Base-by-base conservation (phyloP, 805 yeast genomes). In the Geotrichum ghanense region DNA sequence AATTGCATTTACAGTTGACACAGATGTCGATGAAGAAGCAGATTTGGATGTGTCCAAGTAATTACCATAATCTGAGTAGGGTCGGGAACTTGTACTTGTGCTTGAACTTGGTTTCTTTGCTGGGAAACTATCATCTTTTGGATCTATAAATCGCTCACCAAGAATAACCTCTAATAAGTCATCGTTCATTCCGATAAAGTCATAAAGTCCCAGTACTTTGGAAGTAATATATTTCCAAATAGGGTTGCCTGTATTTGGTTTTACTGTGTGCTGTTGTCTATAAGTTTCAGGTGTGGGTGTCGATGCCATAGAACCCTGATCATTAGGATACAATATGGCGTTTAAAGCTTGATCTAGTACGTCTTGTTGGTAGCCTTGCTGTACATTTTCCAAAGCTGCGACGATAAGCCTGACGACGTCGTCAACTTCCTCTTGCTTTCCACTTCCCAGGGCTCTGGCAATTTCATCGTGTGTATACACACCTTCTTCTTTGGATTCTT, bases 141-240 rank as follows among this genome's bases (percentile, higher is more conserved):
- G 48, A 42, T 50, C 58, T 41, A 51, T 44, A 40, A 55, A 54
- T 24, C 57, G 54, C 27, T 51, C 54, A 21, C 65, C 62, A 42
- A 63, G 58, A 7, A 66, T 52, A 22, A 65, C 56, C 48, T 63
- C 68, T 45, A 65, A 50, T 6, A 65, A 61, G 42, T 59, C 57
- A 45, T 65, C 67, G 48, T 65, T 60, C 45, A 63, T 42, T 22
- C 66, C 62, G 41, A 64, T 56, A 35, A 60, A 52, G 47, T 57
- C 58, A 12, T 31, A 31, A 7, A 31, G 17, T 5, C 37, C 37
- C 17, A 31, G 37, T 16, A 31, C 37, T n/a, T 16, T 31, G 4
- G 37, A 31, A 7, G 37, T 31, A 19, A 31, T 31, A 31, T 31
- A 31, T 31, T 31, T 31, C 37, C 37, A 31, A 4, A 31, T 31